Percentiles rank a stretch among this genome's conserved stretches.
These are phyloP conservation scores for Quercus rubra DNA, from an alignment of 306 rosid species.

Conservation along the genomic window DNA sequence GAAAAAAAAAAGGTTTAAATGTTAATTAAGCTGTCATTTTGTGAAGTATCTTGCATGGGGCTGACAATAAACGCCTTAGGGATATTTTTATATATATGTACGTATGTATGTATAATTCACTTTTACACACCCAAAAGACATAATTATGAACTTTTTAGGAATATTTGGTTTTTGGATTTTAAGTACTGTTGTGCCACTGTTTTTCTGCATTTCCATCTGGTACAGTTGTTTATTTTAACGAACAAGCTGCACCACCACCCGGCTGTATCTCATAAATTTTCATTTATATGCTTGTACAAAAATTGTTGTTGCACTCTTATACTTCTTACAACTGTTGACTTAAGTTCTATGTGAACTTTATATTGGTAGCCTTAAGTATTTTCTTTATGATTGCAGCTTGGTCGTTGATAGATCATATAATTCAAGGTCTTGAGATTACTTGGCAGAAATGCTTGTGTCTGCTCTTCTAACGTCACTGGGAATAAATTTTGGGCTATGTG, in stretches of 20 bases:
- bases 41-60: no score
- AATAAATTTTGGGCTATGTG: constrained; percentile 73
- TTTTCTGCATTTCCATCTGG: neutral
- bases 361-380: neutral
- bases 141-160: no score
- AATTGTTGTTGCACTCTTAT: neutral
- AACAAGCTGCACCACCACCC: neutral
- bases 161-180: no score
- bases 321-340: neutral
- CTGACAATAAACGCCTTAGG: no score
- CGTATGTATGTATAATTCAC: no score
- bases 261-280: neutral
- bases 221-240: neutral
- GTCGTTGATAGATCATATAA: neutral
- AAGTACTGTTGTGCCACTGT: no score
- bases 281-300: neutral
- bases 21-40: no score
- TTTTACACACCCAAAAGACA: no score
- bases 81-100: no score
- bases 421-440: constrained; percentile 13
- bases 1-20: no score
- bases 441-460: constrained; percentile 65
- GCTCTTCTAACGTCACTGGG: constrained; percentile 86
- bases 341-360: neutral
- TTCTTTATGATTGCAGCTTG: constrained; percentile 23